Conservation (phyloP, 495 filamentous ascomycete species). For the Rhypophila decipiens region DNA sequence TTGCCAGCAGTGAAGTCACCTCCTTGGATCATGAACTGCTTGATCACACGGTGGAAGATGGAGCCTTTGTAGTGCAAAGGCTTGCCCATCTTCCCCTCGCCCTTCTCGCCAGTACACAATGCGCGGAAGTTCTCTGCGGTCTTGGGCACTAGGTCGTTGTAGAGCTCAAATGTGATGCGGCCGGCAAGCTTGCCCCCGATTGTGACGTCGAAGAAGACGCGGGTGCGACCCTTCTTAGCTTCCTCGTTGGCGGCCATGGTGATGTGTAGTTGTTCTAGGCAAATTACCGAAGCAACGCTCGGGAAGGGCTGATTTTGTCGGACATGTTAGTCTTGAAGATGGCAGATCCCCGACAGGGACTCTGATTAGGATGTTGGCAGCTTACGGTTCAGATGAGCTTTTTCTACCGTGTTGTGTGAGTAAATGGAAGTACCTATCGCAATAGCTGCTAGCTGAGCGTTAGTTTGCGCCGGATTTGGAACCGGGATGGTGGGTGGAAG, state of each 20-base stretch:
- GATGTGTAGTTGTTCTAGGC: too few relatives aligned
- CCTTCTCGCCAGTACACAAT: conserved; percentile 90
- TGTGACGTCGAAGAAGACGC: conserved; percentile 85
- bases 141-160: conserved; percentile 86
- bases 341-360: too few relatives aligned
- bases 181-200: conserved; percentile 66
- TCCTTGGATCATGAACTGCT: conserved; percentile 98
- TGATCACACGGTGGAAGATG: conserved; percentile 93
- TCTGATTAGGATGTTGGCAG: too few relatives aligned
- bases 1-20: conserved; percentile 96
- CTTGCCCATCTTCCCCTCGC: conserved; percentile 74
- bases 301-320: too few relatives aligned
- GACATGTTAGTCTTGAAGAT: too few relatives aligned
- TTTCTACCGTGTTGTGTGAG: too few relatives aligned
- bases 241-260: conserved; percentile 31
- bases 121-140: conserved; percentile 94
- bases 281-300: too few relatives aligned
- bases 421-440: too few relatives aligned
- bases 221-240: conserved; percentile 48
- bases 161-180: conserved; percentile 78
- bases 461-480: too few relatives aligned
- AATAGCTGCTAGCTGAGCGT: too few relatives aligned
- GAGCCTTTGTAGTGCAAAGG: conserved; percentile 88
- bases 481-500: too few relatives aligned
- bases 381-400: too few relatives aligned